A percentile compares a stretch with the other conserved stretches of the same genome.
These are phyloP conservation scores for Begonia peltatifolia DNA, from an alignment of 306 rosid species.

Conservation along the genomic window DNA sequence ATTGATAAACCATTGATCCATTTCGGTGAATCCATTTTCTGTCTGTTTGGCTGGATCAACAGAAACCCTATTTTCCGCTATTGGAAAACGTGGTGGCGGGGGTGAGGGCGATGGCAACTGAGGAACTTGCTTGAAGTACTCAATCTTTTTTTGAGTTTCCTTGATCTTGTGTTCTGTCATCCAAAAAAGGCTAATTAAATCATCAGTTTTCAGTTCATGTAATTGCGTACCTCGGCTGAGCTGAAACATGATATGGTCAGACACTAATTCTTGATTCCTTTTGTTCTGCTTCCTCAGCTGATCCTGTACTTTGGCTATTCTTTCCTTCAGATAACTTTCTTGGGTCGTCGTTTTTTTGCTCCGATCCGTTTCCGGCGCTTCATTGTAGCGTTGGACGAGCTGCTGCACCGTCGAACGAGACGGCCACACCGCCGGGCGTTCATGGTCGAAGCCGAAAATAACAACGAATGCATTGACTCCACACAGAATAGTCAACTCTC, in stretches of 20 bases:
- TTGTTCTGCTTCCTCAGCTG: slow-evolving; percentile 8
- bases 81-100: background rate
- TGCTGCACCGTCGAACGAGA: slow-evolving; percentile 5
- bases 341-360: slow-evolving; percentile 19
- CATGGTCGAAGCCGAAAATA: slow-evolving; percentile 6
- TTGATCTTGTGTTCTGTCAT: slow-evolving; percentile 6
- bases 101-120: background rate
- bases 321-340: slow-evolving; percentile 18
- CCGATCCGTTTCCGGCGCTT: slow-evolving; percentile 15
- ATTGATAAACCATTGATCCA: slow-evolving; percentile 16
- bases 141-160: slow-evolving; percentile 2
- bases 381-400: slow-evolving; percentile 8
- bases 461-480: slow-evolving; percentile 17
- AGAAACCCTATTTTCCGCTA: background rate
- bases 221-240: slow-evolving; percentile 10
- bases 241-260: slow-evolving; percentile 13
- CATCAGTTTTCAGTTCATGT: slow-evolving; percentile 3
- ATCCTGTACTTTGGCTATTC: slow-evolving; percentile 8
- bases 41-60: background rate
- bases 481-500: slow-evolving; percentile 19
- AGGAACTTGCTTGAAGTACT: slow-evolving; percentile 2
- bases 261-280: slow-evolving; percentile 12
- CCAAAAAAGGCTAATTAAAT: slow-evolving; percentile 7
- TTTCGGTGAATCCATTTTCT: background rate
- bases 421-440: slow-evolving; percentile 17